Percentiles rank a stretch among this genome's conserved stretches.
Evolutionary conservation across 202 grass and related monocot genomes (phyloP).

Genomic region (Setaria viridis): DNA sequence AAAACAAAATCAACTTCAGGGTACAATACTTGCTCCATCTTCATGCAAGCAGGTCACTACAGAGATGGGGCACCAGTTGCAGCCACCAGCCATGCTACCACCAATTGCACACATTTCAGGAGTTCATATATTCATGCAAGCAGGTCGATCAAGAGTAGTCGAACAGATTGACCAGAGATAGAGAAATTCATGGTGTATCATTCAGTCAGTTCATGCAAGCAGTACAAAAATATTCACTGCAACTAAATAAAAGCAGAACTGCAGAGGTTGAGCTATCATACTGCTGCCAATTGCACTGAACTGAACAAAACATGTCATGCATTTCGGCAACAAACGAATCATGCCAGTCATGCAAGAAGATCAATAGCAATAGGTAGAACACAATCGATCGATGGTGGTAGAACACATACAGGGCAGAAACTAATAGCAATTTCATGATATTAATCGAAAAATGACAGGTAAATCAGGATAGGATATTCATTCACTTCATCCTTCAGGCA

Average conservation of each 20-base stretch:
- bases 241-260: background rate
- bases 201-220: background rate
- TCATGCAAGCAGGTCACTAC: background rate
- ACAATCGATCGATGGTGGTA: background rate
- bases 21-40: background rate
- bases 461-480: background rate
- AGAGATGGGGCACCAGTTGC: background rate
- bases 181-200: background rate
- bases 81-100: background rate
- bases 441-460: background rate
- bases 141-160: background rate
- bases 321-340: background rate
- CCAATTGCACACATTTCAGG: conserved; percentile 8
- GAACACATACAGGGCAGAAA: background rate
- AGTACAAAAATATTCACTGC: background rate
- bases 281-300: background rate
- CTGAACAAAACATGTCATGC: background rate
- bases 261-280: background rate
- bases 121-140: background rate
- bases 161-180: background rate
- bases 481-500: conserved; percentile 21
- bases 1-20: background rate
- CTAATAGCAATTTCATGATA: background rate
- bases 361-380: background rate
- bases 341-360: background rate